Evolutionary conservation across 2,329 filamentous ascomycete genomes (phyloP), one percentile per base, ranked within the genome.

Genomic region (Orbilia blumenaviensis): DNA sequence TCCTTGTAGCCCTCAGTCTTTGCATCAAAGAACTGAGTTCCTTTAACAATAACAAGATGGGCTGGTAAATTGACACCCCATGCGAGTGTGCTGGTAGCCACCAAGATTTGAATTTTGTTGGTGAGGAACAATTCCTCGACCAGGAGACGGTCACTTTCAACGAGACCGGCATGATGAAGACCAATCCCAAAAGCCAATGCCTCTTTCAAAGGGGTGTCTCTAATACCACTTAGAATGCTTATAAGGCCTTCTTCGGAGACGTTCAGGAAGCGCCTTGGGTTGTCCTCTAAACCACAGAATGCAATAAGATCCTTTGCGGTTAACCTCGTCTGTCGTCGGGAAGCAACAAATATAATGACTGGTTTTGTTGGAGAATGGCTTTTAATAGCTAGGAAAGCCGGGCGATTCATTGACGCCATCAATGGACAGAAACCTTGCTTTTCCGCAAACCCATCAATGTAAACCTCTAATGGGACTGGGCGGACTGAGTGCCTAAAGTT

Each of bases 361-460:
- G 95, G 95, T 83, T 99, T 98, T 63, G 93, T 90, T 0, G 96
- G 95, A 44, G 94, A 97, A 83, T 99, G 96, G 9, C 90, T 93
- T 83, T 99, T 97, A 83, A 99, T 95, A 0, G 95, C 95, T 32
- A 98, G 85, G 83, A 98, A 99, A 0, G 95, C 97, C 1, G 95
- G 95, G 5, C 95, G 88, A 81, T 99, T 99, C 95, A 99, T 99
- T 0, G 93, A 96, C 83, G 98, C 94, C 95, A 99, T 99, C 78
- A 99, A 84, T 0, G 95, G 93, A 80, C 94, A 98, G 85, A 99
- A 99, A 0, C 95, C 95, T 74, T 94, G 89, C 79, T 95, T 91
- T 81, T 98, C 93, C 0, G 95, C 94, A 82, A 99, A 99, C 0
- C 95, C 96, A 82, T 99, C 95, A 79, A 99, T 99, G 83, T 92